Base-by-base conservation (phyloP, 1,284 basidiomycete species). In the Moniliella sp. region DNA sequence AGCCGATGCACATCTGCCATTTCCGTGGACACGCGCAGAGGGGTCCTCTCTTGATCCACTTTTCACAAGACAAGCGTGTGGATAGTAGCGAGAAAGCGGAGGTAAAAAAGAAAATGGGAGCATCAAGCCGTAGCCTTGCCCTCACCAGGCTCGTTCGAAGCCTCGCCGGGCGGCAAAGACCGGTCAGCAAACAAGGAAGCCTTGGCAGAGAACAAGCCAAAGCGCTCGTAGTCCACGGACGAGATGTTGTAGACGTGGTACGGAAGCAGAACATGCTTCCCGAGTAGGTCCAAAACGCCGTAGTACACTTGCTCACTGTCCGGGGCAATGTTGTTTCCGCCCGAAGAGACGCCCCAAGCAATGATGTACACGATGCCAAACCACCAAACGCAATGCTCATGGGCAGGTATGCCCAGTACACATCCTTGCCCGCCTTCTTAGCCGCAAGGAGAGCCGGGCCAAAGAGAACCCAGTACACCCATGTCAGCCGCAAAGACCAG, bases 271-370 rank as follows among this genome's bases (percentile, higher is more conserved):
- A 45, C 42, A 18, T 50, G 57, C 37, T 67, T 71, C 37, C 68
- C 64, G 41, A 73, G 35, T 10, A 74, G 33, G 45, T 74, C 72
- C 34, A 75, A 64, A 7, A 57, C 33, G 19, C 71, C 72, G 56
- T 73, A 74, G 61, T 69, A 73, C 36, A 69, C 44, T 61, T 65
- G 62, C 43, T 66, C 62, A 13, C 53, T 49, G 40, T 64, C 61
- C 15, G 65, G 62, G 0, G 57, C 50, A 43, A 70, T 69, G 25
- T 54, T 60, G 50, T 71, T 67, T 5, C 62, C 55, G 5, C 68
- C 68, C 36, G 70, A 69, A 4, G 62, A 58, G 12, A 66, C 53
- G 23, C 62, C 67, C 67, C 68, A 69, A 9, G 60, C 59, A 31
- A 68, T 55, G 17, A 63, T 61, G 57, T 72, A 73, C 23, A 71